Evolutionary conservation across 2,329 filamentous ascomycete species (phyloP), one percentile per base, ranked within the genome.

Genomic region (Keithomyces neogunnii): DNA sequence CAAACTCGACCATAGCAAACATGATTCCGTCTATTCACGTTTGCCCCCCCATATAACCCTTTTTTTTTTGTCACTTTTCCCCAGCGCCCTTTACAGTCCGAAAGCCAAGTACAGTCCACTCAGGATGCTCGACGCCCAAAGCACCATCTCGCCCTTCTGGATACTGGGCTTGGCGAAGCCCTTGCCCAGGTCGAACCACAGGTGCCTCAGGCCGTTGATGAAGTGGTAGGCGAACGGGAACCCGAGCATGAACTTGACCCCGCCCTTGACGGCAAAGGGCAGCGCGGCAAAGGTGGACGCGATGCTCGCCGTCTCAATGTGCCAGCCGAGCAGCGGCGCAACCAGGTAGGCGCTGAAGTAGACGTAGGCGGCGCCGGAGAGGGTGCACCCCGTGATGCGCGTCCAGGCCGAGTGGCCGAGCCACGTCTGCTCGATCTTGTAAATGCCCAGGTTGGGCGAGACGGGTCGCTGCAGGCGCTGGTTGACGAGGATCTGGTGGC

Each of bases 361-460:
- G 66, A 82, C 69, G 78, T 96, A 96, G 56, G 95, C 77, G 47
- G 75, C 71, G 57, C 85, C 88, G 54, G 84, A 85, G 59, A 95
- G 78, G 54, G 77, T 69, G 64, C 78, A 72, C 62, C 89, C 91
- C n/a, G 89, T 92, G 73, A 96, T 82, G 63, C 91, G 89, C 75
- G 90, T 88, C 71, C 88, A 78, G 59, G 78, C 77, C 52, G 76
- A 82, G 60, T 83, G 84, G 60, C 78, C 77, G 69, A 88, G 85
- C 85, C 85, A 96, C 61, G 89, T 93, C 73, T 96, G 87, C 70
- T 89, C 83, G 54, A 86, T 81, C 69, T 82, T 80, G 83, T 96
- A 96, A 80, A 95, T 91, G 64, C 73, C 68, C 56, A 96, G 81
- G 67, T 96, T 90, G 51, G 91, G 91, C 45, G 89, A 80, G 62